A percentile compares a stretch with the other conserved stretches of the same genome.
Conservation (phyloP, 2,329 filamentous ascomycete genomes). For the Geosmithia morbida region DNA sequence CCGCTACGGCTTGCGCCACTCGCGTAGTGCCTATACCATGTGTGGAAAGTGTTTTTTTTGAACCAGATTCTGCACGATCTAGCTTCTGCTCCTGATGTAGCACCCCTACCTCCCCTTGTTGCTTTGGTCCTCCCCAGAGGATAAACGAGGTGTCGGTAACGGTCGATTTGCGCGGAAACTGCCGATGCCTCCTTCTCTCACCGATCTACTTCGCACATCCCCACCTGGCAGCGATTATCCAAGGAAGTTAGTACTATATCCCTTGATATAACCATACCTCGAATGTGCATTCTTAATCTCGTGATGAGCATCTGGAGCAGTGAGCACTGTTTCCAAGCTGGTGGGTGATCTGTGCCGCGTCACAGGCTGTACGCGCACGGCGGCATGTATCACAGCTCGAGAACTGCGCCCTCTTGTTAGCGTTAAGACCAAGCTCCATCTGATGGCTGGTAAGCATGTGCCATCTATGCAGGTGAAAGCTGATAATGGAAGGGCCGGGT, state of each 20-base stretch:
- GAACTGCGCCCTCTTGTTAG: conserved; percentile 11
- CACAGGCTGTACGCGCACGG: conserved; percentile 14
- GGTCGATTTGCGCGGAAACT: not conserved
- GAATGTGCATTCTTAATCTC: conserved; percentile 6
- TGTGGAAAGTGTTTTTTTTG: not conserved
- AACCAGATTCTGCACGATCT: not conserved
- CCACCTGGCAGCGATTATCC: not conserved
- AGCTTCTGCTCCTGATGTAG: not conserved
- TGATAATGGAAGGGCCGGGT: not conserved
- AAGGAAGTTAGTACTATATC: not conserved
- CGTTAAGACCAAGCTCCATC: not conserved
- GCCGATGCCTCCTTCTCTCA: not conserved
- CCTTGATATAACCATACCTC: conserved; percentile 2
- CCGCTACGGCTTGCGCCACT: not conserved
- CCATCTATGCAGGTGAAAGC: not conserved
- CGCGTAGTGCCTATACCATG: no score
- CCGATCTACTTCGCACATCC: not conserved
- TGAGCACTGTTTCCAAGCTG: conserved; percentile 4
- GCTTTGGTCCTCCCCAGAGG: not conserved
- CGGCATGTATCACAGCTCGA: conserved; percentile 18
- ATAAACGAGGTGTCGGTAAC: not conserved
- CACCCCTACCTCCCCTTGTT: no score
- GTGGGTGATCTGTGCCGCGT: conserved; percentile 9
- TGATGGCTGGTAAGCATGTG: not conserved
- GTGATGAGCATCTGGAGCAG: conserved; percentile 6